Conservation (phyloP, 2,329 filamentous ascomycete genomes). For the Bipolaris oryzae region DNA sequence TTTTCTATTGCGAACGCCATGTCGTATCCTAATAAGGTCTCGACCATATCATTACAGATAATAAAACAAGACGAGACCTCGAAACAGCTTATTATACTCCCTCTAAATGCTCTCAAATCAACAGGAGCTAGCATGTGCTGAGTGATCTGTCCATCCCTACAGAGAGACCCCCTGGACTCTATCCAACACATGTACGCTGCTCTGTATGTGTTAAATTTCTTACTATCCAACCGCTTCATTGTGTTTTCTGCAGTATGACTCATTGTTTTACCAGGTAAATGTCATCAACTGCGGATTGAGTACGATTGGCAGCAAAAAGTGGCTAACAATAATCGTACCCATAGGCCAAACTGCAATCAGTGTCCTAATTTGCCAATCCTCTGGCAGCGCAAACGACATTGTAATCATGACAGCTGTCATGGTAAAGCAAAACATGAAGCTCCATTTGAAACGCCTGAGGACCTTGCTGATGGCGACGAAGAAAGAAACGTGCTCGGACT, state of each 20-base stretch:
- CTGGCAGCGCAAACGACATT: constrained; percentile 69
- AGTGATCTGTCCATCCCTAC: neutral
- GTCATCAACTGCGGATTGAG: constrained; percentile 82
- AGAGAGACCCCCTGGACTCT: no score
- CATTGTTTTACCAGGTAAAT: constrained; percentile 68
- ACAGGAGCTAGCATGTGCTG: neutral
- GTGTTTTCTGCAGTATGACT: neutral
- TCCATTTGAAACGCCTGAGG: constrained; percentile 73
- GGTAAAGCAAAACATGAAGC: constrained; percentile 68
- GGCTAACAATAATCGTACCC: constrained; percentile 68
- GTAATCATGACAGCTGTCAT: constrained; percentile 67
- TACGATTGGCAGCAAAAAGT: constrained; percentile 73
- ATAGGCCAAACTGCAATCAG: constrained; percentile 76
- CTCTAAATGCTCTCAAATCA: neutral
- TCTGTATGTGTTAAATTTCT: neutral
- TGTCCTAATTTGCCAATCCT: constrained; percentile 56
- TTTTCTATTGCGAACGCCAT: neutral
- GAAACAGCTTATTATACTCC: neutral
- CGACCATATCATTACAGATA: neutral
- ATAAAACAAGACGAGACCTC: neutral
- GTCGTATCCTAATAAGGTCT: neutral
- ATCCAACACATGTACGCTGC: neutral
- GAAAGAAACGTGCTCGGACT: constrained; percentile 80
- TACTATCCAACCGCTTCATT: neutral
- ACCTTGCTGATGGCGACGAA: constrained; percentile 84